Conservation (phyloP, 139 green algal genomes). For the Raphidocelis subcapitata region DNA sequence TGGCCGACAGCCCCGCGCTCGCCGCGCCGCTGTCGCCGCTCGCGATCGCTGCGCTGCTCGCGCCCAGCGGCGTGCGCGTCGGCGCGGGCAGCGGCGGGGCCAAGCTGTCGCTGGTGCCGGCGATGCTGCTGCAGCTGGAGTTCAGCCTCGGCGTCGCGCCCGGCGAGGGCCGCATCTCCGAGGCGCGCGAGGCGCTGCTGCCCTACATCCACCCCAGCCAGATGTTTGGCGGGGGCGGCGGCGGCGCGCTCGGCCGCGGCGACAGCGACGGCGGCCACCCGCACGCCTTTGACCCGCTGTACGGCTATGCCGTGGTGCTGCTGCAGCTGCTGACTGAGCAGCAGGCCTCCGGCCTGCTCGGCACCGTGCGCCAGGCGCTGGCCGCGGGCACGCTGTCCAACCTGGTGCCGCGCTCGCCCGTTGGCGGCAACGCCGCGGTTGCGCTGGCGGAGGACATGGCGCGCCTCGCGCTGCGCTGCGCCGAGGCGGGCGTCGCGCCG, state of each 20-base stretch:
- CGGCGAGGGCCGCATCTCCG: background rate
- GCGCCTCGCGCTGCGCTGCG: constrained; percentile 45
- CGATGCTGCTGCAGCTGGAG: constrained; percentile 58
- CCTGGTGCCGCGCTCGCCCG: constrained; percentile 37
- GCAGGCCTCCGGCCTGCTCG: constrained; percentile 47
- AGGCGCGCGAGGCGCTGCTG: constrained; percentile 28
- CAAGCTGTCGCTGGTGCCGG: constrained; percentile 52
- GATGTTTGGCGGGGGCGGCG: constrained; percentile 30
- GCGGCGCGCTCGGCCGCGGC: background rate
- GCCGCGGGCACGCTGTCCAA: constrained; percentile 36
- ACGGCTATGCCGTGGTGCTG: constrained; percentile 54
- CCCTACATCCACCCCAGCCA: constrained; percentile 53
- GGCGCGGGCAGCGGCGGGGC: constrained; percentile 23
- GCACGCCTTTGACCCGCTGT: constrained; percentile 29
- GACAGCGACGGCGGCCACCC: background rate
- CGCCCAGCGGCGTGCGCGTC: constrained; percentile 43
- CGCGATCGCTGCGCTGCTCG: constrained; percentile 26
- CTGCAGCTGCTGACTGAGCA: constrained; percentile 61
- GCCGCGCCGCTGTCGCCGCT: constrained; percentile 19
- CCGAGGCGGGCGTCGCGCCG: too few relatives aligned
- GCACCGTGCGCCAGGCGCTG: constrained; percentile 40
- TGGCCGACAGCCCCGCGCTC: constrained; percentile 14
- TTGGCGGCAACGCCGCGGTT: constrained; percentile 1
- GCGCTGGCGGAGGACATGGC: constrained; percentile 31
- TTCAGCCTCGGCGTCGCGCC: constrained; percentile 15